Percentiles rank a stretch among this genome's conserved stretches.
These are phyloP conservation scores for Chara braunii DNA, from an alignment of 139 green algal species.

Conservation along the genomic window DNA sequence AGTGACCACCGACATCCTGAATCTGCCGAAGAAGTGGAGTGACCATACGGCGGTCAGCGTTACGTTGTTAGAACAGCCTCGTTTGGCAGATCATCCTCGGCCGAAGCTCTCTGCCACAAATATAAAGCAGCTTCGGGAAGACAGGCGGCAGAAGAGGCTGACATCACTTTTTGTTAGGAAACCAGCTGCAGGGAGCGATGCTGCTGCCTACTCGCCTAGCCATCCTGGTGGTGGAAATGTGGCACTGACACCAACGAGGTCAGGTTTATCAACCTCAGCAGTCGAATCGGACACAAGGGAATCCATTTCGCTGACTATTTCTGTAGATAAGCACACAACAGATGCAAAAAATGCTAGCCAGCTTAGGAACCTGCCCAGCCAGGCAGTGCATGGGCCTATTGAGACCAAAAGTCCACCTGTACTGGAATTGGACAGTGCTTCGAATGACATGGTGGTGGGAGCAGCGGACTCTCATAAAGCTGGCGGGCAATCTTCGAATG, in stretches of 20 bases:
- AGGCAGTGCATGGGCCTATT: no score
- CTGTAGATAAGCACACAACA: no score
- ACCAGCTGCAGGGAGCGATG: neutral
- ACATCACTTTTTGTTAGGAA: conserved; percentile 12
- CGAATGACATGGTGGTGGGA: no score
- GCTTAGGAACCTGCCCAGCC: no score
- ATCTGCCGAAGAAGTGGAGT: conserved; percentile 35
- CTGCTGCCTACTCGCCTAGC: neutral
- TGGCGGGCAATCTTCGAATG: no score
- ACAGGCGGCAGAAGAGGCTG: conserved; percentile 16
- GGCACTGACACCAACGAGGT: neutral
- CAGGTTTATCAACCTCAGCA: conserved; percentile 2
- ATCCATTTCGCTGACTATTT: no score
- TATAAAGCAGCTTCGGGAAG: conserved; percentile 22
- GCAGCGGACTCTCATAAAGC: no score
- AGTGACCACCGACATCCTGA: neutral
- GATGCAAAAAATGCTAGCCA: no score
- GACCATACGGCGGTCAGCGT: conserved; percentile 21
- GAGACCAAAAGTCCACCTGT: no score
- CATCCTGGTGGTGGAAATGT: neutral
- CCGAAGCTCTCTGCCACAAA: neutral
- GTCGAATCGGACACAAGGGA: conserved; percentile 2
- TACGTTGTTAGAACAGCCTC: neutral
- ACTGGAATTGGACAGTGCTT: no score
- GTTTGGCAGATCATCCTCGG: conserved; percentile 2